phyloP scores from a whole-genome alignment of 2,329 filamentous ascomycete genomes.

The Trichophyton simii region DNA sequence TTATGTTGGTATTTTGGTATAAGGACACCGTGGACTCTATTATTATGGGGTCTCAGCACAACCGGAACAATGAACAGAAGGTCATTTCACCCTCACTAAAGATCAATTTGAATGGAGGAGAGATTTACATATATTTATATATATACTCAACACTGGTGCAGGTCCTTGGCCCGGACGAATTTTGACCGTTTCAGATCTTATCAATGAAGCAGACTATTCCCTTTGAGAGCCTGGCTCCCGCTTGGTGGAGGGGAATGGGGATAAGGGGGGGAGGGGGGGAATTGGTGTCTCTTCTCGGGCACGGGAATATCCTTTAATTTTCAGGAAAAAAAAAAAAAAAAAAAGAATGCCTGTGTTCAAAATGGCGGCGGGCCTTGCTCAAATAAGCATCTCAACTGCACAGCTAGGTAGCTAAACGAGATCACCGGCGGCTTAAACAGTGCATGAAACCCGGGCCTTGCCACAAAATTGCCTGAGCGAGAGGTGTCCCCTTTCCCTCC shows the following conservation, averaged over 20 bases:
- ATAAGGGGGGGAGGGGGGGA: not conserved
- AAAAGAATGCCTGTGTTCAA: not conserved
- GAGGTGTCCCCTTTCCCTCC: not conserved
- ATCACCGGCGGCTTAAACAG: conserved; percentile 4
- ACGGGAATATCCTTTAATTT: not conserved
- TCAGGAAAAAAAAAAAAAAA: not conserved
- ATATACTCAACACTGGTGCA: not conserved
- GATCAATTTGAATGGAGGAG: not conserved
- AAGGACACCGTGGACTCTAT: not conserved
- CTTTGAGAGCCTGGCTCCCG: not conserved
- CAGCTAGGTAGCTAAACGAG: not conserved
- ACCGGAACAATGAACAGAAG: not conserved
- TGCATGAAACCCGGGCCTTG: not conserved
- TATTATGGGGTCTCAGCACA: not conserved
- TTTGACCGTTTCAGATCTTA: not conserved
- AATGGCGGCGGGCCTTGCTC: not conserved
- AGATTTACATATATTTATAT: not conserved
- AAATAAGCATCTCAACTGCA: not conserved
- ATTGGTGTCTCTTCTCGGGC: not conserved
- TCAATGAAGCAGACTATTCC: not conserved
- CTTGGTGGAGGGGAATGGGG: not conserved
- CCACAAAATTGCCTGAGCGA: not conserved
- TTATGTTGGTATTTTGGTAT: not conserved
- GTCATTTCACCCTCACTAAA: not conserved
- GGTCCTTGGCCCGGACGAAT: not conserved